Evolutionary conservation across 2,329 filamentous ascomycete genomes (phyloP).

Genomic region (Cladobotryum mycophilum): DNA sequence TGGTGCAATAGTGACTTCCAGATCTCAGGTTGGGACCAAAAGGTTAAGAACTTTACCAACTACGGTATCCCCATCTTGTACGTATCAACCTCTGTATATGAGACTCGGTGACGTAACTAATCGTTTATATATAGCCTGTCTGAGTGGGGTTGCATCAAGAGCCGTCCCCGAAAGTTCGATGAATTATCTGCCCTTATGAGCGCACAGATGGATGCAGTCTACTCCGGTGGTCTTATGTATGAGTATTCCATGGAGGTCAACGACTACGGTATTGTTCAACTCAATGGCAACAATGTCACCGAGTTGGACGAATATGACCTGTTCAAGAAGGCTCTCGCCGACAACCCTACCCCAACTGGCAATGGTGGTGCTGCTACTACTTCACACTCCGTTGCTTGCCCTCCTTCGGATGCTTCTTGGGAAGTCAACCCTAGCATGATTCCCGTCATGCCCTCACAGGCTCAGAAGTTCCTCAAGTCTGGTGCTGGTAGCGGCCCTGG

Average conservation of each 20-base stretch:
- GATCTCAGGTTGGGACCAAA: constrained; percentile 74
- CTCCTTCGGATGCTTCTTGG: constrained; percentile 43
- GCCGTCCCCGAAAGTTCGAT: constrained; percentile 67
- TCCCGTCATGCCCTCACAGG: constrained; percentile 45
- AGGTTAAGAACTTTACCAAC: constrained; percentile 80
- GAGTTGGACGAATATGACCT: constrained; percentile 56
- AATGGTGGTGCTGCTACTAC: constrained; percentile 43
- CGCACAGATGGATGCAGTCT: constrained; percentile 76
- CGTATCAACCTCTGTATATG: constrained; percentile 14
- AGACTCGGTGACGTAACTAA: no score
- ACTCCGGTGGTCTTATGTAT: constrained; percentile 94
- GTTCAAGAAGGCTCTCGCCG: constrained; percentile 42
- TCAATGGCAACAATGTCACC: constrained; percentile 49
- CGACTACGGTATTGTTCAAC: constrained; percentile 71
- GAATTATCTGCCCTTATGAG: constrained; percentile 78
- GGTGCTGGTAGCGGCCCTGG: constrained; percentile 51
- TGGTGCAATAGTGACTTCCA: constrained; percentile 71
- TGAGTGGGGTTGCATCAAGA: constrained; percentile 85
- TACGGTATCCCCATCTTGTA: constrained; percentile 83
- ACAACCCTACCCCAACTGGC: constrained; percentile 46
- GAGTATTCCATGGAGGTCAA: constrained; percentile 81
- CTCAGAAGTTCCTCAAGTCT: constrained; percentile 46
- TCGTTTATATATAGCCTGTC: constrained; percentile 57
- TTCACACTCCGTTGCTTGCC: constrained; percentile 43
- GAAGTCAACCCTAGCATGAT: constrained; percentile 44